Base-by-base conservation (phyloP, 139 green algal species). In the Yamagishiella unicocca region DNA sequence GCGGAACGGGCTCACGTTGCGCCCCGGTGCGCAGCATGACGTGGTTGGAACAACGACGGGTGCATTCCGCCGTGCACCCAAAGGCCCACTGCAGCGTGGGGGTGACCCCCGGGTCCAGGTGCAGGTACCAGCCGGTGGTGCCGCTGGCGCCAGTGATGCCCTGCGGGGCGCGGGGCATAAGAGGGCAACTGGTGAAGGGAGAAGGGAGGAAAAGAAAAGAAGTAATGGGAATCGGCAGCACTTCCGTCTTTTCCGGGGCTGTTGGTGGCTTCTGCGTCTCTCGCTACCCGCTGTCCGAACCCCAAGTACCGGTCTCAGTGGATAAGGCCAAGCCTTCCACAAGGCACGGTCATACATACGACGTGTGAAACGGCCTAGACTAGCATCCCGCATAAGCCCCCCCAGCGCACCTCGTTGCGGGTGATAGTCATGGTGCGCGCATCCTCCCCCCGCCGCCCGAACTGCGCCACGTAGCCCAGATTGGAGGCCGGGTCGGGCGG, bases 91-190 rank as follows among this genome's bases (percentile, higher is more conserved):
- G 74, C 62, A 89, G 66, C 29, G 61, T 64, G 21, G 83, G 90
- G 40, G 91, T 91, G 2, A 54, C 88, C 24, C 92, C 92, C 17
- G 19, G 10, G 25, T 71, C 64, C 43, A 89, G 64, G 83, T 91
- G 85, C n/a, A 89, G 4, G 58, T 95, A 95, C 92, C 92, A 95
- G 29, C 93, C 93, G 14, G 72, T 87, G 53, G 45, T 82, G 80
- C 92, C 92, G 54, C 88, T 92, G 1, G 94, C 91, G 0, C 93
- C 93, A 0, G 93, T 94, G 66, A 95, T 87, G 22, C 93, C 93
- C 86, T 92, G 89, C 17, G 43, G 2, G 27, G 43, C 6, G 24
- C n/a, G 64, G 64, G 24, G 24, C 6, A 22, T 6, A 67, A 42
- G 64, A 72, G 64, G 64, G 29, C n/a, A n/a, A n/a, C n/a, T n/a